These are phyloP conservation scores for Plasmodium coatneyi DNA, from an alignment of 169 alveolate genomes.

Conservation along the genomic window DNA sequence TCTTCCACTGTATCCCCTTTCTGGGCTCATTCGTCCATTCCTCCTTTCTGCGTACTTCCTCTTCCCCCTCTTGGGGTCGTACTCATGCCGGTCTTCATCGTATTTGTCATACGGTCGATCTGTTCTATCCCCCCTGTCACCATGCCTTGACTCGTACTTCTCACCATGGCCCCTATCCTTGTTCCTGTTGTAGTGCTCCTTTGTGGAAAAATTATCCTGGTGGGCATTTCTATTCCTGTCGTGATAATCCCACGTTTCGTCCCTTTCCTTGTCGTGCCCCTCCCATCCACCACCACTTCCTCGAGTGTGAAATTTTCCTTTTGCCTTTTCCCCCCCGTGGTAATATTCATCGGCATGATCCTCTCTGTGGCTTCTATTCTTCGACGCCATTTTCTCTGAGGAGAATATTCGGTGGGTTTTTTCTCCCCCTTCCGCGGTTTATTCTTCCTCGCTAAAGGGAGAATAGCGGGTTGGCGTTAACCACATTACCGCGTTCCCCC, in stretches of 20 bases:
- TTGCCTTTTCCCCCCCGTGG: conserved; percentile 1
- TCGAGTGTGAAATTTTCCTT: neutral
- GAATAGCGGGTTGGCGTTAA: neutral
- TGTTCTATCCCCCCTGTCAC: neutral
- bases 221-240: neutral
- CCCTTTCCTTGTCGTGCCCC: conserved; percentile 5
- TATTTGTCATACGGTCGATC: neutral
- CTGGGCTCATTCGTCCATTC: neutral
- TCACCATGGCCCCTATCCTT: neutral
- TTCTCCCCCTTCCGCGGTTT: neutral
- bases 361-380: conserved; percentile 1
- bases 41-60: conserved; percentile 35
- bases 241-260: neutral
- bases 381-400: conserved; percentile 26
- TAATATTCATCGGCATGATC: conserved; percentile 16
- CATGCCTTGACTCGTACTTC: neutral
- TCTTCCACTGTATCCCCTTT: conserved; percentile 2
- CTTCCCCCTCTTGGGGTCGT: conserved; percentile 8
- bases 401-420: neutral
- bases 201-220: neutral
- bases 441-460: neutral
- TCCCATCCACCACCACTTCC: neutral
- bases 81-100: conserved; percentile 7
- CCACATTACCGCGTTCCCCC: neutral
- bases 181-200: neutral